These are phyloP conservation scores for Lolium rigidum DNA, from an alignment of 176 grass and related monocot species.

Conservation along the genomic window DNA sequence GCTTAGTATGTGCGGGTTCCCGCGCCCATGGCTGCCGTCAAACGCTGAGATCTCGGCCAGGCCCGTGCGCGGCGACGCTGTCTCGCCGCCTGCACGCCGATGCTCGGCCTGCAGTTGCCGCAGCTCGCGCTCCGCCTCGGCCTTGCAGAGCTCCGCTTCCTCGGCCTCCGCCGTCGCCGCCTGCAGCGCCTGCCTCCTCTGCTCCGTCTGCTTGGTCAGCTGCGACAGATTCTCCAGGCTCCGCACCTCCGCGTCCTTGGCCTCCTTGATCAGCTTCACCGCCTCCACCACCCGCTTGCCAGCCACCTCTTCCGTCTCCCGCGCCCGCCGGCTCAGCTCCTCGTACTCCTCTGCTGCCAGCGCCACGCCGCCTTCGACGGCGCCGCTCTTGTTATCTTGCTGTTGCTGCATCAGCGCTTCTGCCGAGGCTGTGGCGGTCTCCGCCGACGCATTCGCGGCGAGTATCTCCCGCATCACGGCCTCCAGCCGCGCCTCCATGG, in stretches of 20 bases:
- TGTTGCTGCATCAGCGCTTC: constrained; percentile 47
- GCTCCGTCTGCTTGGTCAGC: constrained; percentile 41
- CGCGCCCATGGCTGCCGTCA: constrained; percentile 12
- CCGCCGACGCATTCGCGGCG: constrained; percentile 52
- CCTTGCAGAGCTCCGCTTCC: constrained; percentile 48
- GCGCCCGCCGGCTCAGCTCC: constrained; percentile 59
- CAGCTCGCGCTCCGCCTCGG: constrained; percentile 62
- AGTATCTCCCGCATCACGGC: constrained; percentile 63
- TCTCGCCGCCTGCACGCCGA: constrained; percentile 13
- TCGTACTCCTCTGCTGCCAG: constrained; percentile 63
- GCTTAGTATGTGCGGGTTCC: constrained; percentile 52
- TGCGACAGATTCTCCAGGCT: constrained; percentile 46
- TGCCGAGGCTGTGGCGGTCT: constrained; percentile 49
- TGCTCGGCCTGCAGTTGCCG: constrained; percentile 54
- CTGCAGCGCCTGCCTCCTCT: constrained; percentile 49
- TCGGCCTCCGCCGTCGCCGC: constrained; percentile 57
- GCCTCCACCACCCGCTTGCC: constrained; percentile 58
- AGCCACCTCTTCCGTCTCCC: constrained; percentile 58
- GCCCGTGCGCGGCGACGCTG: constrained; percentile 29
- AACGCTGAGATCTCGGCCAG: constrained; percentile 61
- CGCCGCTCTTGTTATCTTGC: background rate
- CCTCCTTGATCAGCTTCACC: constrained; percentile 60
- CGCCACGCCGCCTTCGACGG: constrained; percentile 32
- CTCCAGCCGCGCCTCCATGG: constrained; percentile 55
- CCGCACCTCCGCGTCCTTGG: constrained; percentile 67